These are phyloP conservation scores for Scheffersomyces ergatensis DNA, from an alignment of 805 yeast species.

Conservation along the genomic window DNA sequence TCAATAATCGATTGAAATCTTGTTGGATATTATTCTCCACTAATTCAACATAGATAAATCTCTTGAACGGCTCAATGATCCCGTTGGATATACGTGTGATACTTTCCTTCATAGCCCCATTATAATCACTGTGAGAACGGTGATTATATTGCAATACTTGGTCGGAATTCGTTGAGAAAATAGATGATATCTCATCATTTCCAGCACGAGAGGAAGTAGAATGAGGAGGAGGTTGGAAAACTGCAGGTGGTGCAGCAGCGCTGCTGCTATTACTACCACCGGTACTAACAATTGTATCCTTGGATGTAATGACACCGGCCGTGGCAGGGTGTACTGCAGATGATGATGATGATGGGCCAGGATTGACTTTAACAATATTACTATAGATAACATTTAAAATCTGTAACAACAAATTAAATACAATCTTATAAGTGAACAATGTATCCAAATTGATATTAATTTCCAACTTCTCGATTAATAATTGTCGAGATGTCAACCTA, in stretches of 20 bases:
- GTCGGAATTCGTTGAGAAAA: background rate
- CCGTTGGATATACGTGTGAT: slow-evolving; percentile 30
- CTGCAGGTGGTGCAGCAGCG: background rate
- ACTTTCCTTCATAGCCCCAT: slow-evolving; percentile 20
- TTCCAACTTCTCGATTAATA: slow-evolving; percentile 42
- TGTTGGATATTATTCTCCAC: slow-evolving; percentile 27
- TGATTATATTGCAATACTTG: no score
- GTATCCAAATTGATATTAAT: slow-evolving; percentile 39
- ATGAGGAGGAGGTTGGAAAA: slow-evolving; percentile 8
- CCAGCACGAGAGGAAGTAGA: slow-evolving; percentile 21
- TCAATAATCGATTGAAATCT: slow-evolving; percentile 10
- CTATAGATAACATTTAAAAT: slow-evolving; percentile 23
- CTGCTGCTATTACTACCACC: no score
- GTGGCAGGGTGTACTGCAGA: no score
- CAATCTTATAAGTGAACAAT: slow-evolving; percentile 35
- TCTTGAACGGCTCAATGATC: slow-evolving; percentile 35
- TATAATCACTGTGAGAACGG: background rate
- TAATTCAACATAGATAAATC: slow-evolving; percentile 24
- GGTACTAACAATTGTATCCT: background rate
- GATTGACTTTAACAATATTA: slow-evolving; percentile 15
- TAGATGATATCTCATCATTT: background rate
- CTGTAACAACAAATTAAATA: slow-evolving; percentile 25
- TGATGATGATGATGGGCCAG: background rate
- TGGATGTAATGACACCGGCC: no score
- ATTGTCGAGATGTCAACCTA: slow-evolving; percentile 36